A percentile compares a stretch with the other conserved stretches of the same genome.
phyloP scores from a whole-genome alignment of 352 stramenopile genomes.

The Bremia lactucae region DNA sequence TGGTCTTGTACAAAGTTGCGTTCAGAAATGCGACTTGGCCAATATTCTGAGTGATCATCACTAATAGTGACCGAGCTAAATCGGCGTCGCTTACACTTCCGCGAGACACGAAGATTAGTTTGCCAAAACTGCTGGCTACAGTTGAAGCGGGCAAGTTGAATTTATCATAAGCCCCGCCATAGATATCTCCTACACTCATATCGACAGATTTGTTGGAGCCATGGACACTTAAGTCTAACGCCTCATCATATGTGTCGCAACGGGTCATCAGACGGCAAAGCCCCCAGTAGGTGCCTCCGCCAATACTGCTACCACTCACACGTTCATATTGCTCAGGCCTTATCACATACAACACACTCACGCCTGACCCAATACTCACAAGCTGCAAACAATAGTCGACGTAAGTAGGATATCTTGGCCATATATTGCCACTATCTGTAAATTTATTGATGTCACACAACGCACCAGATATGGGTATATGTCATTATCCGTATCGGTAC shows the following conservation, averaged over 20 bases:
- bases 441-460: background rate
- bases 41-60: slow-evolving; percentile 99
- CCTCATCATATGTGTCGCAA: slow-evolving; percentile 77
- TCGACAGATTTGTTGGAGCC: slow-evolving; percentile 85
- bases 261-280: slow-evolving; percentile 92
- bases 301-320: slow-evolving; percentile 97
- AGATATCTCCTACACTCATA: slow-evolving; percentile 99
- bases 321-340: slow-evolving; percentile 90
- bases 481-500: slow-evolving; percentile 65
- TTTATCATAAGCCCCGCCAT: slow-evolving; percentile 92
- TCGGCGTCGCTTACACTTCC: slow-evolving; percentile 89
- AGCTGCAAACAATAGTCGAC: slow-evolving; percentile 32
- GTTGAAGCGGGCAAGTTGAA: slow-evolving; percentile 86
- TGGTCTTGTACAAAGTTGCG: slow-evolving; percentile 93
- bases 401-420: background rate
- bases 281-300: slow-evolving; percentile 98
- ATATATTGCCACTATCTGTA: background rate
- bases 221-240: slow-evolving; percentile 67
- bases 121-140: slow-evolving; percentile 96
- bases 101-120: slow-evolving; percentile 66
- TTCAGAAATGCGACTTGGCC: slow-evolving; percentile 97
- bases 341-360: slow-evolving; percentile 93
- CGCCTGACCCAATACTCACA: slow-evolving; percentile 97
- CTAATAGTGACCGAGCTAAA: slow-evolving; percentile 90
- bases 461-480: slow-evolving; percentile 80